Evolutionary conservation across 208 protist genomes (phyloP).

Genomic region (Acanthamoeba healyi): DNA sequence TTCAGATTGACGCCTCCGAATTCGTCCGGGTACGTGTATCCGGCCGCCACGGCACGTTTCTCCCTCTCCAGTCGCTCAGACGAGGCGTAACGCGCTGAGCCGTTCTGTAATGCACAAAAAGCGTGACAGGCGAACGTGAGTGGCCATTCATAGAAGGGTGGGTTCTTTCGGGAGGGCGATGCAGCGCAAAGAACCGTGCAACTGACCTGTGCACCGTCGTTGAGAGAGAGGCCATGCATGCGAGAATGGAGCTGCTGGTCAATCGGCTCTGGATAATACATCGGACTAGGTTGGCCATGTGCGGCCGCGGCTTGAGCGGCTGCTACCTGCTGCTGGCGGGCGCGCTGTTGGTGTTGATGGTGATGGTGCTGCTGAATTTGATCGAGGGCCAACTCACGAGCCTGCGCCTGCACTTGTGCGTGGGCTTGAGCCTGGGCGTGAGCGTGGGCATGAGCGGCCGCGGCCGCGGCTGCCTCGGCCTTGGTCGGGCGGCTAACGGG

Average conservation of each 20-base stretch:
- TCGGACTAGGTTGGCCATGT: background rate
- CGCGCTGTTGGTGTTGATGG: background rate
- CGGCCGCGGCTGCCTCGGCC: background rate
- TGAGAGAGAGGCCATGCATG: slow-evolving; percentile 40
- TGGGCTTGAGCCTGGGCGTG: background rate
- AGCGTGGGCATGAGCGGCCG: background rate
- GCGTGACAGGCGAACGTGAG: too few species aligned
- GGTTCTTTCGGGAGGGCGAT: too few species aligned
- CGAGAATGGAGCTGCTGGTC: slow-evolving; percentile 34
- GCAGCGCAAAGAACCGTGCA: too few species aligned
- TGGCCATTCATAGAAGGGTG: too few species aligned
- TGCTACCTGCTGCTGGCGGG: background rate
- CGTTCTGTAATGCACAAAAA: background rate
- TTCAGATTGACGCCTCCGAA: slow-evolving; percentile 4
- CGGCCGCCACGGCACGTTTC: background rate
- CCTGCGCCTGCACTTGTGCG: background rate
- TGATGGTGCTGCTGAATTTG: slow-evolving; percentile 31
- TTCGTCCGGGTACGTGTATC: background rate
- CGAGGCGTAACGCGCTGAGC: slow-evolving; percentile 1
- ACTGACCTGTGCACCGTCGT: background rate
- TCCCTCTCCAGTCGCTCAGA: background rate
- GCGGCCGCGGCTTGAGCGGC: background rate
- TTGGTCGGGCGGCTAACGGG: slow-evolving; percentile 20
- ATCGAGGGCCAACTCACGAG: background rate
- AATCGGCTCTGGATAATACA: slow-evolving; percentile 44